These are phyloP conservation scores for Paracoccidioides lutzii DNA, from an alignment of 2,329 filamentous ascomycete genomes.

Conservation along the genomic window DNA sequence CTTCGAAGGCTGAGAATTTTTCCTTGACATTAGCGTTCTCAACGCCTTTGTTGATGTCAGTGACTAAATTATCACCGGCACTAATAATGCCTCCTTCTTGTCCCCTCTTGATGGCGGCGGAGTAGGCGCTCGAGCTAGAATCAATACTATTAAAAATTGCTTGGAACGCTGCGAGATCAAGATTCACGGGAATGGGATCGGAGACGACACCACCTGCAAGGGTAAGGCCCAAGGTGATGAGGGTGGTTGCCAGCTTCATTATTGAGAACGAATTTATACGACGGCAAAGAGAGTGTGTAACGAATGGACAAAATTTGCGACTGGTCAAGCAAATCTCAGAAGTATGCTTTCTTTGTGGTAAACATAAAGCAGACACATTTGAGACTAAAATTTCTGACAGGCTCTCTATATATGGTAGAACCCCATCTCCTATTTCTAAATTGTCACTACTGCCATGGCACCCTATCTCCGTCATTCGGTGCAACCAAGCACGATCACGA, in stretches of 20 bases:
- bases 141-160: slow-evolving; percentile 7
- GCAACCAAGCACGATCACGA: too few relatives aligned
- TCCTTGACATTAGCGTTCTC: slow-evolving; percentile 13
- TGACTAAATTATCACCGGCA: slow-evolving; percentile 16
- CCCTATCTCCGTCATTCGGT: too few relatives aligned
- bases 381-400: too few relatives aligned
- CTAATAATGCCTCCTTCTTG: slow-evolving; percentile 13
- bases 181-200: slow-evolving; percentile 3
- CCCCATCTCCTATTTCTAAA: too few relatives aligned
- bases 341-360: background rate
- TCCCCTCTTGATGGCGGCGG: slow-evolving; percentile 15
- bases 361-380: background rate
- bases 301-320: slow-evolving; percentile 4
- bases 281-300: background rate
- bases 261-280: background rate
- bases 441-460: too few relatives aligned
- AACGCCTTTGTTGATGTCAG: slow-evolving; percentile 18
- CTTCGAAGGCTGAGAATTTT: slow-evolving; percentile 16
- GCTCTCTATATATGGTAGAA: too few relatives aligned
- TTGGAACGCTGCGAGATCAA: slow-evolving; percentile 7
- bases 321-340: background rate
- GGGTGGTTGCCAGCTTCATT: slow-evolving; percentile 10
- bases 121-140: slow-evolving; percentile 13
- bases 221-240: slow-evolving; percentile 10
- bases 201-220: slow-evolving; percentile 3